Percentiles rank a stretch among this genome's conserved stretches.
phyloP scores from a whole-genome alignment of 164 flowering plant species.

The Macadamia tetraphylla region DNA sequence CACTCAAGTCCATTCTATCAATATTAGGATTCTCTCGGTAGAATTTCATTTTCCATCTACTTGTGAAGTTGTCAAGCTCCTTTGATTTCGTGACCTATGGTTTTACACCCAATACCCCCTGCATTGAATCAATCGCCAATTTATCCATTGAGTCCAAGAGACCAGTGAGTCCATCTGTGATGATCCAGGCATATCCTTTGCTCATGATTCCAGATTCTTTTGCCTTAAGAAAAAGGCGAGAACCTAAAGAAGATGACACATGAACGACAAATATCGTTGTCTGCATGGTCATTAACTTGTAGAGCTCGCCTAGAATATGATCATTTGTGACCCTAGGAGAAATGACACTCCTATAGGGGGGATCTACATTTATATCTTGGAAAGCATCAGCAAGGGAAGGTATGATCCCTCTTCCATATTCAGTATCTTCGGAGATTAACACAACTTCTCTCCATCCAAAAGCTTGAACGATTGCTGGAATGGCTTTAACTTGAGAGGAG shows the following conservation, averaged over 20 bases:
- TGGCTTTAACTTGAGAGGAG: constrained; percentile 15
- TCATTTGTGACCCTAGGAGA: constrained; percentile 7
- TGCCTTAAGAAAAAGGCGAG: constrained; percentile 16
- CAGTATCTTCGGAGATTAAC: constrained; percentile 18
- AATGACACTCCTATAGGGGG: constrained; percentile 14
- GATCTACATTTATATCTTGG: constrained; percentile 5
- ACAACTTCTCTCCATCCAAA: constrained; percentile 20
- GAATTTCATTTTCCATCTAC: constrained; percentile 14
- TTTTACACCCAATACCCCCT: constrained; percentile 25
- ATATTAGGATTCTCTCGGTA: background rate
- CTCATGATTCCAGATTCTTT: constrained; percentile 16
- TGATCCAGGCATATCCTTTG: constrained; percentile 21
- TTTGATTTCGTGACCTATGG: constrained; percentile 12
- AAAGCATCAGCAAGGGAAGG: constrained; percentile 20
- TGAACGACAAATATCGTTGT: constrained; percentile 24
- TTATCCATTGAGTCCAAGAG: constrained; percentile 12
- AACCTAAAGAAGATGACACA: constrained; percentile 11
- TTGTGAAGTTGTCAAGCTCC: constrained; percentile 10
- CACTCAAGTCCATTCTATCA: background rate
- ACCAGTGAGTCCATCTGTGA: constrained; percentile 16
- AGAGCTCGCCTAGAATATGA: constrained; percentile 16
- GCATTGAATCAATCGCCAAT: constrained; percentile 20
- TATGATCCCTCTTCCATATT: constrained; percentile 16
- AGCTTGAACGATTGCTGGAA: constrained; percentile 13
- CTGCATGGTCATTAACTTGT: constrained; percentile 20